phyloP scores from a whole-genome alignment of 2,329 filamentous ascomycete species.

The Rhytidhysteron rufulum region DNA sequence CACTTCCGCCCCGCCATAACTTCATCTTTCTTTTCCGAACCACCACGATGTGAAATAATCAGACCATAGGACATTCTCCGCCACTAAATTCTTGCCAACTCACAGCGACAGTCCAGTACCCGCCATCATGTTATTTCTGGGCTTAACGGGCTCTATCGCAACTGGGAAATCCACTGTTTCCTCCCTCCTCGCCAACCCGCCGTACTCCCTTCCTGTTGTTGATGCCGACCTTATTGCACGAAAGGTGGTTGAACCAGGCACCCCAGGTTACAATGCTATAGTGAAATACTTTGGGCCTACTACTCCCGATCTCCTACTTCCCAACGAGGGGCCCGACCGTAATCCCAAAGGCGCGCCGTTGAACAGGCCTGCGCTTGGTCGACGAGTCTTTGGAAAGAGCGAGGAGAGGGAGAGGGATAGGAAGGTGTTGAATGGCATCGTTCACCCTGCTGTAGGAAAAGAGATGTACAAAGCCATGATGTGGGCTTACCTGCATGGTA shows the following conservation, averaged over 20 bases:
- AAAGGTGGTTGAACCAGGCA: slow-evolving; percentile 91
- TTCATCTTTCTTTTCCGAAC: not conserved
- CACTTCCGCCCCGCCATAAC: not conserved
- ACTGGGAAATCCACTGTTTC: slow-evolving; percentile 98
- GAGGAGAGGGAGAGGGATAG: slow-evolving; percentile 69
- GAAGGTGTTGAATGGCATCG: slow-evolving; percentile 77
- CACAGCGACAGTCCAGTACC: not conserved
- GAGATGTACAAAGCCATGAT: slow-evolving; percentile 76
- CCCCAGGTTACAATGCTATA: slow-evolving; percentile 76
- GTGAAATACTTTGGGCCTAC: slow-evolving; percentile 74
- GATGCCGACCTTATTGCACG: slow-evolving; percentile 92
- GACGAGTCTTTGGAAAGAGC: slow-evolving; percentile 78
- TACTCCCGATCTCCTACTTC: slow-evolving; percentile 80
- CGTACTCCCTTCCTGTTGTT: slow-evolving; percentile 84
- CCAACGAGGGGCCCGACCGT: slow-evolving; percentile 41
- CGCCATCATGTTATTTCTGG: slow-evolving; percentile 78
- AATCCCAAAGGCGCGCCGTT: slow-evolving; percentile 66
- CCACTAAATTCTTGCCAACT: no score
- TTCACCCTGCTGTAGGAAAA: slow-evolving; percentile 82
- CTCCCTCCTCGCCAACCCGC: slow-evolving; percentile 69
- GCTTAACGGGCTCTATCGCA: slow-evolving; percentile 93
- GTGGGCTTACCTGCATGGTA: slow-evolving; percentile 67
- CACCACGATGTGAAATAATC: not conserved
- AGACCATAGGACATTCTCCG: not conserved
- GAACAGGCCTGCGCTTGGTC: slow-evolving; percentile 80